phyloP scores from a whole-genome alignment of 2,329 filamentous ascomycete species.

The Curvularia sp. region DNA sequence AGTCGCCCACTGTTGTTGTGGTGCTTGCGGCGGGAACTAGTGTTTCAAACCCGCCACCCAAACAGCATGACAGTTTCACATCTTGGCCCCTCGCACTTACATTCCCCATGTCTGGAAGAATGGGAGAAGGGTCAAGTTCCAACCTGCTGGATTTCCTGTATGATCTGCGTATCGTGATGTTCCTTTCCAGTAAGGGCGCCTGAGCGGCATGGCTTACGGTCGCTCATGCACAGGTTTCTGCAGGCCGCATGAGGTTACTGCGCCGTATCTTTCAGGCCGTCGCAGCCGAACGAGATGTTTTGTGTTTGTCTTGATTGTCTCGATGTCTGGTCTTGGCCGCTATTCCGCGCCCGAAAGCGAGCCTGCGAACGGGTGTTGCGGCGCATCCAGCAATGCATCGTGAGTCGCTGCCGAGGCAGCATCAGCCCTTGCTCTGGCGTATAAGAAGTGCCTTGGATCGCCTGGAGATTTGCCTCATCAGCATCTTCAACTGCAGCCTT shows the following conservation, averaged over 20 bases:
- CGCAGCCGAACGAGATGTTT: slow-evolving; percentile 11
- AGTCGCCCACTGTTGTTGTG: neutral
- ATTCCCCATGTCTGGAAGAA: slow-evolving; percentile 9
- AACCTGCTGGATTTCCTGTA: slow-evolving; percentile 14
- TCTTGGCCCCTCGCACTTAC: slow-evolving; percentile 1
- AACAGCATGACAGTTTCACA: slow-evolving; percentile 18
- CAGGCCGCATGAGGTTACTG: neutral
- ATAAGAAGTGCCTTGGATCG: slow-evolving; percentile 15
- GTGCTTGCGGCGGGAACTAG: slow-evolving; percentile 8
- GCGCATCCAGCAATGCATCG: slow-evolving; percentile 9
- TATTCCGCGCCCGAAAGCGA: neutral
- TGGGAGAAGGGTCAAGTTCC: neutral
- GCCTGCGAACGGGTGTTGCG: slow-evolving; percentile 5
- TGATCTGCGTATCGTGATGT: slow-evolving; percentile 27
- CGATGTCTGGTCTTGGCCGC: slow-evolving; percentile 11
- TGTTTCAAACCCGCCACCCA: slow-evolving; percentile 16
- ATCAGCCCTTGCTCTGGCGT: slow-evolving; percentile 2
- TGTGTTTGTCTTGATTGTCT: slow-evolving; percentile 19
- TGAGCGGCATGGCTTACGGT: slow-evolving; percentile 2
- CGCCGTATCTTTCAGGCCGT: slow-evolving; percentile 4
- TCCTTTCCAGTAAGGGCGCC: slow-evolving; percentile 5
- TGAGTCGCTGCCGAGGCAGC: slow-evolving; percentile 7
- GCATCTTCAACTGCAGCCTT: slow-evolving; percentile 14
- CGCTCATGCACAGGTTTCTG: slow-evolving; percentile 15
- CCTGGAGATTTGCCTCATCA: slow-evolving; percentile 9